Evolutionary conservation across 2,329 filamentous ascomycete genomes (phyloP).

Genomic region (Ophiostoma quercus): DNA sequence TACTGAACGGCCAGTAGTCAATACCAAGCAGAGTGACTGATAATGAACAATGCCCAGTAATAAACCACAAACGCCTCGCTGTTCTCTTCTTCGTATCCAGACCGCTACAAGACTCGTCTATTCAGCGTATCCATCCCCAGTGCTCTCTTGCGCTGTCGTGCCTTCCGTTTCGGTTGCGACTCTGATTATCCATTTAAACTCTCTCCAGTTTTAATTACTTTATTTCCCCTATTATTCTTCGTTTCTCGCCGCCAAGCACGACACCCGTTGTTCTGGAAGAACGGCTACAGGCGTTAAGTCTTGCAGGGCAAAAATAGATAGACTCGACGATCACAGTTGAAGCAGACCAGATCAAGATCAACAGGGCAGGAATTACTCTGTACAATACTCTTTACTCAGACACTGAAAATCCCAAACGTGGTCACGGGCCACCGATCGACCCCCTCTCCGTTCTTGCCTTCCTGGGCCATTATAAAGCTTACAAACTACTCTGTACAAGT

Average conservation of each 20-base stretch:
- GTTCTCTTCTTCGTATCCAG: constrained; percentile 4
- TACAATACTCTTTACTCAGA: neutral
- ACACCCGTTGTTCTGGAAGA: constrained; percentile 18
- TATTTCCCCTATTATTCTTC: neutral
- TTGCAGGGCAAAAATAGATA: neutral
- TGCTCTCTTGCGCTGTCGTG: neutral
- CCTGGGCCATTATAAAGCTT: neutral
- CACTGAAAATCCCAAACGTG: constrained; percentile 36
- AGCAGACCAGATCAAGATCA: neutral
- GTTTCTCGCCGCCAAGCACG: constrained; percentile 11
- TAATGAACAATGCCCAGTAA: neutral
- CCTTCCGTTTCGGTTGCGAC: constrained; percentile 10
- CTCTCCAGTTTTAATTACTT: neutral
- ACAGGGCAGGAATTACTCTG: neutral
- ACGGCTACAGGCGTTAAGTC: neutral
- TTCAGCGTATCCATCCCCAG: neutral
- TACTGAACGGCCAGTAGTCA: neutral
- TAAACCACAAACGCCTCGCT: neutral
- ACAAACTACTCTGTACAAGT: too few relatives aligned
- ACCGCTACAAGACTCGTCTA: constrained; percentile 3
- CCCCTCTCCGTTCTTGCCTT: constrained; percentile 30
- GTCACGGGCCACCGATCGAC: constrained; percentile 36
- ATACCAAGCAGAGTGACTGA: too few relatives aligned
- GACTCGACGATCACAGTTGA: neutral
- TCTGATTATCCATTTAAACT: neutral